Percentiles rank a stretch among this genome's conserved stretches.
phyloP scores from a whole-genome alignment of 2,329 filamentous ascomycete genomes.

The Helotiales sp. region DNA sequence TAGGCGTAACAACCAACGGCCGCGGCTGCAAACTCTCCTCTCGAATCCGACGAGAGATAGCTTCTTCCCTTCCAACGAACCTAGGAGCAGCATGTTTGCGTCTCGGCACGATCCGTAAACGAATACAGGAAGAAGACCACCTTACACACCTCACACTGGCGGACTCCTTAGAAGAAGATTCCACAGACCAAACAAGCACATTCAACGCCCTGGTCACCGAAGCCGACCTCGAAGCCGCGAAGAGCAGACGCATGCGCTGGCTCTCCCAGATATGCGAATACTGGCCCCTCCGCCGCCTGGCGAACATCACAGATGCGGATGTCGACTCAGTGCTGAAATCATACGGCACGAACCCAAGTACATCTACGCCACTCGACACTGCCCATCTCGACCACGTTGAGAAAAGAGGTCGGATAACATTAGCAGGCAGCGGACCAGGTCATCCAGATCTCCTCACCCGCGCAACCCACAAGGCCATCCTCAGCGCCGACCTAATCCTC shows the following conservation, averaged over 20 bases:
- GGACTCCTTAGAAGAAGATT: constrained; percentile 56
- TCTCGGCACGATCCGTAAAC: constrained; percentile 73
- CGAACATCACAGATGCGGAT: constrained; percentile 78
- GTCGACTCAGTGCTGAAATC: constrained; percentile 76
- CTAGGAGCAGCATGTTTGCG: constrained; percentile 79
- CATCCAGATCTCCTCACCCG: constrained; percentile 90
- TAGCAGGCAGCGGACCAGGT: constrained; percentile 91
- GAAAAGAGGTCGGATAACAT: constrained; percentile 72
- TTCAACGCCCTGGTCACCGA: constrained; percentile 86
- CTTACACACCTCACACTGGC: constrained; percentile 40
- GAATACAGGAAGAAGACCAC: constrained; percentile 77
- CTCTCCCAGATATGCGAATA: constrained; percentile 97
- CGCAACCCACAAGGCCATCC: constrained; percentile 78
- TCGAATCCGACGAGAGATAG: constrained; percentile 86
- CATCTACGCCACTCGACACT: constrained; percentile 40
- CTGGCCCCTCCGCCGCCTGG: constrained; percentile 87
- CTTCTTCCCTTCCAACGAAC: constrained; percentile 74
- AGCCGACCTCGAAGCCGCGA: constrained; percentile 73
- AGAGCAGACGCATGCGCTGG: constrained; percentile 88
- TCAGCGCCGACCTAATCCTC: constrained; percentile 76
- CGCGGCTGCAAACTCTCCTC: constrained; percentile 93
- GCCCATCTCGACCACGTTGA: constrained; percentile 40
- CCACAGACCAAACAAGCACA: constrained; percentile 73
- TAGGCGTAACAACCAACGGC: constrained; percentile 94
- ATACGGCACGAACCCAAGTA: constrained; percentile 55